phyloP scores from a whole-genome alignment of 768 basidiomycete genomes.

The Suillus alpinus region DNA sequence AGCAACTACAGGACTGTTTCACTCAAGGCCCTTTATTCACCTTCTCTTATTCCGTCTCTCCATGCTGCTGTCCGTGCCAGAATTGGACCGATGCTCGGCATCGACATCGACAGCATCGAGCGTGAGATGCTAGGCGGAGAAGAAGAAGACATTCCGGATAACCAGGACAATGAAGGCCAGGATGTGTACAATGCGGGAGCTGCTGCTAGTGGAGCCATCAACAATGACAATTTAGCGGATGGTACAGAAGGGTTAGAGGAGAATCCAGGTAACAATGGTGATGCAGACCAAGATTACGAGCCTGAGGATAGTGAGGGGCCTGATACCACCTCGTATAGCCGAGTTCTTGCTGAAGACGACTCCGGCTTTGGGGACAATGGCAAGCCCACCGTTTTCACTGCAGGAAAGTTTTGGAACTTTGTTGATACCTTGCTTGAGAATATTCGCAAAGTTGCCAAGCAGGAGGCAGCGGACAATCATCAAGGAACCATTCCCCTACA shows the following conservation, averaged over 20 bases:
- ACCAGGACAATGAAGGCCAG: not conserved
- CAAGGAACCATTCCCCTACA: not conserved
- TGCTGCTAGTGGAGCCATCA: not conserved
- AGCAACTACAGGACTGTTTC: not conserved
- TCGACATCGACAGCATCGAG: constrained; percentile 1
- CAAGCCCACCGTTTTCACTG: not conserved
- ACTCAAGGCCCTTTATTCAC: not conserved
- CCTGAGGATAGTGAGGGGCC: not conserved
- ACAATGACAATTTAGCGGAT: not conserved
- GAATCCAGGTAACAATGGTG: not conserved
- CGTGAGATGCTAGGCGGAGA: not conserved
- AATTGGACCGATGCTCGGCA: not conserved
- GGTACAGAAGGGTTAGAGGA: not conserved
- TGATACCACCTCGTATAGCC: not conserved
- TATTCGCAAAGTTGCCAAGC: not conserved
- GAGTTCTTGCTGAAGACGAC: not conserved
- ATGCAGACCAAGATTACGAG: not conserved
- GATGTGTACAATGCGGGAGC: not conserved
- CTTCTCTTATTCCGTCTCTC: constrained; percentile 1
- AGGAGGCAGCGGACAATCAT: not conserved
- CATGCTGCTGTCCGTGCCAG: not conserved
- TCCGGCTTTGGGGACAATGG: not conserved
- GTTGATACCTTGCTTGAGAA: not conserved
- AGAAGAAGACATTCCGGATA: not conserved
- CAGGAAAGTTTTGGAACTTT: not conserved